Evolutionary conservation across 208 protist genomes (phyloP).

Genomic region (Trypanosomatidae sp.): DNA sequence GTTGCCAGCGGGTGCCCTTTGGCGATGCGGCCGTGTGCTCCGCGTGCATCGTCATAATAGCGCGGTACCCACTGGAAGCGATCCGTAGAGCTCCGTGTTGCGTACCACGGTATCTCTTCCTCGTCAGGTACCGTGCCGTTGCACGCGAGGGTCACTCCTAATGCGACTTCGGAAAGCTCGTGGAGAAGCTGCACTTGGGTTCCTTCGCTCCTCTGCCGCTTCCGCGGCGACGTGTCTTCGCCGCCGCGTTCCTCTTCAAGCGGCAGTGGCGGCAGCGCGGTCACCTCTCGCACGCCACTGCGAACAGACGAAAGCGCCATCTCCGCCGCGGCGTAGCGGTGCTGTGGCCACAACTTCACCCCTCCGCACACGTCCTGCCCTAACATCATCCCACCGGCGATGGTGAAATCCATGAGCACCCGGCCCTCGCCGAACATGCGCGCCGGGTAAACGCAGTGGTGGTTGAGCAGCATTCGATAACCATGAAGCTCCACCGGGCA

Average conservation of each 20-base stretch:
- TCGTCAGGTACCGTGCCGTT: too few relatives aligned
- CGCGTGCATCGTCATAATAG: conserved; percentile 22
- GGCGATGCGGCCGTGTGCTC: conserved; percentile 3
- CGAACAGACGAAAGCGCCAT: conserved; percentile 48
- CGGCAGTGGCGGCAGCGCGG: background rate
- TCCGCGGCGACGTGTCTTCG: too few relatives aligned
- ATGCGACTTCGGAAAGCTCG: too few relatives aligned
- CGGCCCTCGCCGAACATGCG: conserved; percentile 68
- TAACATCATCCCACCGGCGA: conserved; percentile 55
- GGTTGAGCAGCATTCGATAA: conserved; percentile 67
- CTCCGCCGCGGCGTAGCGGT: conserved; percentile 71
- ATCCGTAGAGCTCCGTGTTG: too few relatives aligned
- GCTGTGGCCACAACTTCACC: conserved; percentile 69
- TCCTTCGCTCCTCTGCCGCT: too few relatives aligned
- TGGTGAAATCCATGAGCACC: conserved; percentile 63
- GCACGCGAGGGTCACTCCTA: too few relatives aligned
- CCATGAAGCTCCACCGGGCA: conserved; percentile 71
- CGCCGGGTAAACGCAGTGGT: conserved; percentile 75
- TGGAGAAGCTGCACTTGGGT: too few relatives aligned
- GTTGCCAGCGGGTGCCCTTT: conserved; percentile 7
- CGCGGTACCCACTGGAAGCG: too few relatives aligned
- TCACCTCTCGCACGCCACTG: conserved; percentile 25
- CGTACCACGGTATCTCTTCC: too few relatives aligned
- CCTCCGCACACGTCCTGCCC: conserved; percentile 76
- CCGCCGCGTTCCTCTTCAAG: background rate